Conservation (phyloP, 2,329 filamentous ascomycete genomes). For the Xylaria polymorpha region DNA sequence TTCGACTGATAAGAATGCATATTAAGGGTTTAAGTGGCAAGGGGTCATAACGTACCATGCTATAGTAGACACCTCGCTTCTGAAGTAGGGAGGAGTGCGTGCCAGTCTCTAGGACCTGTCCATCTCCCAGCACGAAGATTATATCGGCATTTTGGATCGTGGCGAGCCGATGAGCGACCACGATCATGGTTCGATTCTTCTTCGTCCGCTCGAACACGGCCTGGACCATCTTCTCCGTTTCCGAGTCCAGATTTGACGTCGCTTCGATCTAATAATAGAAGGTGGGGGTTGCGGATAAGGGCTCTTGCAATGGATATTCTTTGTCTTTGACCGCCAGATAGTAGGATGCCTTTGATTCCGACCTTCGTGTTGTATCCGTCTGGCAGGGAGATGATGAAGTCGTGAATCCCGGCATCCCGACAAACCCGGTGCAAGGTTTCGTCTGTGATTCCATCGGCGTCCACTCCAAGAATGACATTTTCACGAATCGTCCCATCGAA, state of each 20-base stretch:
- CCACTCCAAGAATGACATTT: slow-evolving; percentile 74
- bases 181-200: slow-evolving; percentile 73
- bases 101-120: slow-evolving; percentile 66
- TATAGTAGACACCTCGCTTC: slow-evolving; percentile 65
- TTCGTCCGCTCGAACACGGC: slow-evolving; percentile 73
- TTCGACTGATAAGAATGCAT: slow-evolving; percentile 36
- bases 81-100: slow-evolving; percentile 62
- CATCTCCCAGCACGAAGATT: slow-evolving; percentile 80
- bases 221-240: slow-evolving; percentile 66
- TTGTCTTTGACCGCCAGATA: slow-evolving; percentile 78
- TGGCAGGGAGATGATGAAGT: slow-evolving; percentile 75
- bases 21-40: neutral
- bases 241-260: slow-evolving; percentile 74
- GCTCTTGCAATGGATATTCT: slow-evolving; percentile 78
- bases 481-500: slow-evolving; percentile 72
- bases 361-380: slow-evolving; percentile 75
- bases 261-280: slow-evolving; percentile 79
- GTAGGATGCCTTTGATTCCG: slow-evolving; percentile 73
- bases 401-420: slow-evolving; percentile 73
- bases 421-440: slow-evolving; percentile 64
- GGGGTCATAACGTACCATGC: slow-evolving; percentile 61
- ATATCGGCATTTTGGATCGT: slow-evolving; percentile 82
- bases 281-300: slow-evolving; percentile 70
- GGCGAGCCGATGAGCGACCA: slow-evolving; percentile 80
- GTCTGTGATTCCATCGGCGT: slow-evolving; percentile 63